Evolutionary conservation across 306 rosid genomes (phyloP).

Genomic region (Lathyrus sativus): DNA sequence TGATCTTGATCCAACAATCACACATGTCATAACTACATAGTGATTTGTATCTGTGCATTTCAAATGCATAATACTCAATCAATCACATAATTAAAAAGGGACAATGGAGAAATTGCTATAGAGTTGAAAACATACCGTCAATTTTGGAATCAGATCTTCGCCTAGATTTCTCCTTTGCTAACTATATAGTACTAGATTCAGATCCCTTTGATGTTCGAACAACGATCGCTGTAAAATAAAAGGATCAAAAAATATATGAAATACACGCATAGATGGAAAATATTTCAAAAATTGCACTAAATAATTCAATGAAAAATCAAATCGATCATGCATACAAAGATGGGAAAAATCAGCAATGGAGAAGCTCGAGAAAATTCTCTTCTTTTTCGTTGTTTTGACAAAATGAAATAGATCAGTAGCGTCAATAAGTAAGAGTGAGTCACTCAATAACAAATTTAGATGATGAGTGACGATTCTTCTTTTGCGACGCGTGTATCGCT

Average conservation of each 20-base stretch:
- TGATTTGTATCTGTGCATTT: no score
- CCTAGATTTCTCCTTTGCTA: slow-evolving; percentile 4
- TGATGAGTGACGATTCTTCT: slow-evolving; percentile 2
- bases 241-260: slow-evolving; percentile 3
- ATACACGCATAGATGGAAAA: slow-evolving; percentile 12
- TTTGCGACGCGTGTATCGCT: not conserved
- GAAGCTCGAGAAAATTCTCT: not conserved
- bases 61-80: no score
- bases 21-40: no score
- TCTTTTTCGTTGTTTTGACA: slow-evolving; percentile 5
- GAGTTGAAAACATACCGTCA: slow-evolving; percentile 21
- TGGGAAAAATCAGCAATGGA: slow-evolving; percentile 1
- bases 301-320: not conserved
- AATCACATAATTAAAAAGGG: not conserved
- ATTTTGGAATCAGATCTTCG: not conserved
- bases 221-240: not conserved
- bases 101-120: not conserved
- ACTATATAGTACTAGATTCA: not conserved
- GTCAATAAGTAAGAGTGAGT: slow-evolving; percentile 7
- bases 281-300: not conserved
- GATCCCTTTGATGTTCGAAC: not conserved
- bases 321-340: slow-evolving; percentile 6
- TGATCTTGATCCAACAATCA: no score
- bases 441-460: slow-evolving; percentile 22
- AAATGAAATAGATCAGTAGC: slow-evolving; percentile 8